Conservation (phyloP, 805 yeast genomes). For the Metschnikowia cerradonensis region DNA sequence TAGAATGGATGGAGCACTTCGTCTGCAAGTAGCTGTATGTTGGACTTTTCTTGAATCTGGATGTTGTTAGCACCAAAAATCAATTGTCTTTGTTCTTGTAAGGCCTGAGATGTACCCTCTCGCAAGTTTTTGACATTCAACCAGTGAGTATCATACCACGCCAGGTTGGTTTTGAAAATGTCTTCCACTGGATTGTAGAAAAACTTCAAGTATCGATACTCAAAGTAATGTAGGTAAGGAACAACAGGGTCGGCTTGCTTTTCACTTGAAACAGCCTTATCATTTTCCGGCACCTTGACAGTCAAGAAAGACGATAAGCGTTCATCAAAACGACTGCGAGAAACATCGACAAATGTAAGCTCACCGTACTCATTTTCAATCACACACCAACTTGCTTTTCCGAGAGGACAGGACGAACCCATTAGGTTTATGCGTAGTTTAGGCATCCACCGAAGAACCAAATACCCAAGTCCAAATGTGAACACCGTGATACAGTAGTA, state of each 20-base stretch:
- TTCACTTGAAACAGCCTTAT: conserved; percentile 16
- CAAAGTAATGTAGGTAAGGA: conserved; percentile 65
- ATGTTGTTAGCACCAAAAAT: conserved; percentile 80
- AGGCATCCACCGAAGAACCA: conserved; percentile 84
- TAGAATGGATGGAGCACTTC: conserved; percentile 95
- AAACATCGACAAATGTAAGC: conserved; percentile 54
- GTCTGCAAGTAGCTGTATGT: conserved; percentile 62
- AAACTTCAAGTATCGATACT: conserved; percentile 78
- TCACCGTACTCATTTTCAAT: conserved; percentile 94
- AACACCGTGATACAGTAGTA: conserved; percentile 53
- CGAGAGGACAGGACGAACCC: conserved; percentile 68
- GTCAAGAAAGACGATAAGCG: conserved; percentile 64
- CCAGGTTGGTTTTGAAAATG: conserved; percentile 73
- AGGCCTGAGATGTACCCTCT: conserved; percentile 68
- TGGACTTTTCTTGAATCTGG: conserved; percentile 70
- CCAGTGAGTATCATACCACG: conserved; percentile 89
- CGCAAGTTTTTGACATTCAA: conserved; percentile 47
- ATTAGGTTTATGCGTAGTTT: conserved; percentile 60
- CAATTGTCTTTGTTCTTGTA: conserved; percentile 60
- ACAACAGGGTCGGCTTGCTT: conserved; percentile 57
- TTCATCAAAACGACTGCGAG: conserved; percentile 61
- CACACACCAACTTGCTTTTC: conserved; percentile 86
- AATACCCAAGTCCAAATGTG: conserved; percentile 70
- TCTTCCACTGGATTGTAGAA: conserved; percentile 86
- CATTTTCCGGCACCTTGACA: conserved; percentile 21